Evolutionary conservation across 805 yeast species (phyloP).

Genomic region (Ogataea salicorniae): DNA sequence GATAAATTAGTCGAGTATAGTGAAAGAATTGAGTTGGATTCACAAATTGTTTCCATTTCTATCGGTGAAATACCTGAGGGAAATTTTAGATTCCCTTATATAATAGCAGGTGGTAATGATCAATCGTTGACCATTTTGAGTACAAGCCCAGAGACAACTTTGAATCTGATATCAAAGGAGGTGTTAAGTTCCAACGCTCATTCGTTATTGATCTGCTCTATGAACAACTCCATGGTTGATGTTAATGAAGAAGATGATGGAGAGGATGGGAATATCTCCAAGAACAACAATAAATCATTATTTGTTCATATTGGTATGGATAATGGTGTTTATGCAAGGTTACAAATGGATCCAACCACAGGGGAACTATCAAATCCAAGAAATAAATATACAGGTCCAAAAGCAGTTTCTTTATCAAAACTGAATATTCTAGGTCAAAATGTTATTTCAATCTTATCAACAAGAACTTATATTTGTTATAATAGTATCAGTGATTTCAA

Average conservation of each 20-base stretch:
- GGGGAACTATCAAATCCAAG: conserved; percentile 64
- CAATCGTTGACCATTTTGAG: conserved; percentile 65
- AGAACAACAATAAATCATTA: conserved; percentile 11
- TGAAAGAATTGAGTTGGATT: conserved; percentile 49
- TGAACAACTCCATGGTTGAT: conserved; percentile 10
- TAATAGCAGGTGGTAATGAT: conserved; percentile 72
- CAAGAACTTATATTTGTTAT: conserved; percentile 53
- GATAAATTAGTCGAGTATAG: conserved; percentile 70
- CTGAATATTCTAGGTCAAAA: conserved; percentile 29
- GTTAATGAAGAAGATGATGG: conserved; percentile 8
- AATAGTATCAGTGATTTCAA: conserved; percentile 32
- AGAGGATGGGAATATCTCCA: conserved; percentile 10
- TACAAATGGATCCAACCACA: conserved; percentile 48
- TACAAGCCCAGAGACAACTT: conserved; percentile 50
- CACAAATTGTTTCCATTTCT: conserved; percentile 44
- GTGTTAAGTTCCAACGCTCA: conserved; percentile 46
- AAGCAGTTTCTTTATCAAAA: conserved; percentile 47
- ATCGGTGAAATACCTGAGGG: conserved; percentile 47
- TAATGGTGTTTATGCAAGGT: conserved; percentile 75
- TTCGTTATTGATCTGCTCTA: conserved; percentile 27
- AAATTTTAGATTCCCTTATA: conserved; percentile 44
- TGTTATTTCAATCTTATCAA: conserved; percentile 45
- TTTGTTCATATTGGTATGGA: conserved; percentile 72
- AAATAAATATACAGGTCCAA: conserved; percentile 69
- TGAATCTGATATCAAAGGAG: conserved; percentile 61